phyloP scores from a whole-genome alignment of 805 yeast species.

The Limtongia smithiae region DNA sequence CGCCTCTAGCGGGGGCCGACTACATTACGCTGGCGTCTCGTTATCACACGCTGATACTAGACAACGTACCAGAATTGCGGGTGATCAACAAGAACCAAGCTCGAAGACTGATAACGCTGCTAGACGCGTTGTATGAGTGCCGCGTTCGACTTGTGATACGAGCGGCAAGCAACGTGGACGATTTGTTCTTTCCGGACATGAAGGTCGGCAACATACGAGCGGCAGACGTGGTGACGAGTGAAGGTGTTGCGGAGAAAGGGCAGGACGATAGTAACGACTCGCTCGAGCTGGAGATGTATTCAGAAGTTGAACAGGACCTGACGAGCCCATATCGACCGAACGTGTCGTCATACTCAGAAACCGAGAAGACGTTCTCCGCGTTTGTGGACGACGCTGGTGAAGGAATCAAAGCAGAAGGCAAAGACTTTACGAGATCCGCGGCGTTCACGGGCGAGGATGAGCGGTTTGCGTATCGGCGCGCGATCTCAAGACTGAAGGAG shows the following conservation, averaged over 20 bases:
- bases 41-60: constrained; percentile 55
- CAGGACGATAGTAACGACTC: constrained; percentile 34
- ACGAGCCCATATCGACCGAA: constrained; percentile 68
- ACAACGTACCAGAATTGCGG: constrained; percentile 58
- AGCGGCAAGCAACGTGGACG: constrained; percentile 48
- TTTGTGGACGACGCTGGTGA: constrained; percentile 7
- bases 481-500: constrained; percentile 61
- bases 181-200: constrained; percentile 61
- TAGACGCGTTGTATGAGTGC: constrained; percentile 69
- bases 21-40: constrained; percentile 63
- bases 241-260: not conserved
- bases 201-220: constrained; percentile 20
- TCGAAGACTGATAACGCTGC: constrained; percentile 55
- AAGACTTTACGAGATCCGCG: constrained; percentile 41
- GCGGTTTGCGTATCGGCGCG: constrained; percentile 66
- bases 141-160: constrained; percentile 57
- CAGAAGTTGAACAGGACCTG: constrained; percentile 58
- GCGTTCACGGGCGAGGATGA: constrained; percentile 78
- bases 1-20: constrained; percentile 61
- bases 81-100: constrained; percentile 63
- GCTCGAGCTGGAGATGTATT: constrained; percentile 64
- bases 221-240: constrained; percentile 24
- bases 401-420: constrained; percentile 29
- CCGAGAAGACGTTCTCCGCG: constrained; percentile 19
- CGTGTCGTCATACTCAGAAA: constrained; percentile 57